phyloP scores from a whole-genome alignment of 1,139 yeast genomes.

The Barnettozyma hawaiiensis region DNA sequence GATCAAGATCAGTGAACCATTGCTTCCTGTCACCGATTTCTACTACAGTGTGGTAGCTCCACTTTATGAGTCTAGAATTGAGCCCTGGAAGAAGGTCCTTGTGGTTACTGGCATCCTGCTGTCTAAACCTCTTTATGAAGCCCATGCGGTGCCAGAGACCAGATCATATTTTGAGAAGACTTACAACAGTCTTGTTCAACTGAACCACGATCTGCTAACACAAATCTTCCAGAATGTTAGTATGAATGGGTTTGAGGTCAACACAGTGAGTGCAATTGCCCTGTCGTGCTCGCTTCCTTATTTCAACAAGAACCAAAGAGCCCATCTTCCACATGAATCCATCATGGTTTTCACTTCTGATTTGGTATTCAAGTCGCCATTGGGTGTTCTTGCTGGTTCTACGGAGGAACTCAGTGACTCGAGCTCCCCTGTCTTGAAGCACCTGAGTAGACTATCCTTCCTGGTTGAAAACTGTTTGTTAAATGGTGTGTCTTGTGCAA shows the following conservation, averaged over 20 bases:
- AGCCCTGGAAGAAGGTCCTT: slow-evolving; percentile 53
- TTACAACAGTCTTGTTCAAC: slow-evolving; percentile 12
- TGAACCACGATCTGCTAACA: slow-evolving; percentile 27
- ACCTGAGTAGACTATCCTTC: slow-evolving; percentile 44
- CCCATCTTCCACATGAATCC: slow-evolving; percentile 20
- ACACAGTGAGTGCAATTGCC: slow-evolving; percentile 15
- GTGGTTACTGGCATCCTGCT: slow-evolving; percentile 49
- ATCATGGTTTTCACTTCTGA: slow-evolving; percentile 19
- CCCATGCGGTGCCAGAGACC: slow-evolving; percentile 24
- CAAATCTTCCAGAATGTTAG: slow-evolving; percentile 8
- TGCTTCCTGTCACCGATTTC: slow-evolving; percentile 49
- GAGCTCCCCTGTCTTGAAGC: slow-evolving; percentile 41
- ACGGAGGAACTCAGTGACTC: slow-evolving; percentile 6
- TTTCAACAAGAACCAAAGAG: slow-evolving; percentile 15
- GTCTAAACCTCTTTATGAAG: slow-evolving; percentile 37
- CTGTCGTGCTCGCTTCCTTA: slow-evolving; percentile 21
- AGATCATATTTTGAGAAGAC: slow-evolving; percentile 15
- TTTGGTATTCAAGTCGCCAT: slow-evolving; percentile 27
- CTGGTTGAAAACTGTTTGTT: slow-evolving; percentile 35
- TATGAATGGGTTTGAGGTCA: slow-evolving; percentile 25
- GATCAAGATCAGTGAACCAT: slow-evolving; percentile 54
- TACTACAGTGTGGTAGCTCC: slow-evolving; percentile 40
- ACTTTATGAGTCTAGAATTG: slow-evolving; percentile 23
- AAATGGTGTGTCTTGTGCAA: slow-evolving; percentile 20
- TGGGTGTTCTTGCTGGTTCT: slow-evolving; percentile 24